A percentile compares a stretch with the other conserved stretches of the same genome.
phyloP scores from a whole-genome alignment of 2,329 filamentous ascomycete species.

The Talaromyces sp. region DNA sequence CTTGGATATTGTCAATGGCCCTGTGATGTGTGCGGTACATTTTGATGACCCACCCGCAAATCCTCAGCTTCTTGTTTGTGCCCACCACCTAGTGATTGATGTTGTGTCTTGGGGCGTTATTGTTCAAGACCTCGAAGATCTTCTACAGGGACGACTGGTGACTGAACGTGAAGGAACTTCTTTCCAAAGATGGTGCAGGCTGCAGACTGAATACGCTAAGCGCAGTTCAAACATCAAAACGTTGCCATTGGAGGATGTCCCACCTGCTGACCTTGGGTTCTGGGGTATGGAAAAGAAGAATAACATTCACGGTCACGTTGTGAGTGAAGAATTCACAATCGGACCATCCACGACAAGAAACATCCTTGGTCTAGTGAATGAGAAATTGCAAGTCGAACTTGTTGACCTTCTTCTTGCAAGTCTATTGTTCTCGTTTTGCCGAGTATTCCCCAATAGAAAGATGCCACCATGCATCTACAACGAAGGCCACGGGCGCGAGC shows the following conservation, averaged over 20 bases:
- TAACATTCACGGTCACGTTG: conserved; percentile 7
- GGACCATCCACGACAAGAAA: conserved; percentile 7
- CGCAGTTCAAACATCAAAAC: background rate
- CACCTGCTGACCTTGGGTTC: conserved; percentile 53
- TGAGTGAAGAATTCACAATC: conserved; percentile 7
- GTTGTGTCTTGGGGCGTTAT: conserved; percentile 20
- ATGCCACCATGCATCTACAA: conserved; percentile 15
- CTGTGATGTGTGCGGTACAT: conserved; percentile 3
- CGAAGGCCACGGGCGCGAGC: conserved; percentile 20
- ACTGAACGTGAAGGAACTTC: conserved; percentile 4
- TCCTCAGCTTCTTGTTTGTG: conserved; percentile 13
- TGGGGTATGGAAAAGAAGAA: conserved; percentile 10
- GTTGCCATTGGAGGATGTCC: conserved; percentile 10
- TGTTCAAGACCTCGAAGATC: conserved; percentile 18
- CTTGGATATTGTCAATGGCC: conserved; percentile 8
- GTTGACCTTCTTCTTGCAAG: conserved; percentile 18
- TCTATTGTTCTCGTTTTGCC: conserved; percentile 15
- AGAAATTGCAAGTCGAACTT: conserved; percentile 13
- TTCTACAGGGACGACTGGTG: background rate
- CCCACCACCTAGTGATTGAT: conserved; percentile 19
- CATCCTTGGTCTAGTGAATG: conserved; percentile 11
- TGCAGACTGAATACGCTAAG: conserved; percentile 10
- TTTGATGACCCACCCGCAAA: background rate
- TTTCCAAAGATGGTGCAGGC: conserved; percentile 12
- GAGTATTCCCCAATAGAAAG: conserved; percentile 13